These are phyloP conservation scores for Fagopyrum esculentum DNA, from an alignment of 148 eudicot species.

Conservation along the genomic window DNA sequence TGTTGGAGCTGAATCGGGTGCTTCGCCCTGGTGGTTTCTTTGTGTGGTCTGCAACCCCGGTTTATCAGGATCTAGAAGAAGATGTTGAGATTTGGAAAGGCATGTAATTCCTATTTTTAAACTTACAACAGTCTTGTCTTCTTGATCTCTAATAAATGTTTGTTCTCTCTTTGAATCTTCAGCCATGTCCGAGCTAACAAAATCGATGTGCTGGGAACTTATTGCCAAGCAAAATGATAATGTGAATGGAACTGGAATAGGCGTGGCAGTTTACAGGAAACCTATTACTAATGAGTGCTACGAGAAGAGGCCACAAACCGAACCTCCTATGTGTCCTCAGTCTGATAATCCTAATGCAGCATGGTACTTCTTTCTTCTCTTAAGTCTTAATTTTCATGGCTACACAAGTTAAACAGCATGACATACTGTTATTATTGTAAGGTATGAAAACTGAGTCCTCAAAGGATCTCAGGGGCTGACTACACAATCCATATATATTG, in stretches of 20 bases:
- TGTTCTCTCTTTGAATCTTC: constrained; percentile 10
- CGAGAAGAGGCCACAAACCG: constrained; percentile 25
- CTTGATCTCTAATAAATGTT: background rate
- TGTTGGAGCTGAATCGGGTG: constrained; percentile 62
- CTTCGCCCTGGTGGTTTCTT: constrained; percentile 69
- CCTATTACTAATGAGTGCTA: constrained; percentile 40
- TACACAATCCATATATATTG: too few relatives aligned
- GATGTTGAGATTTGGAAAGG: constrained; percentile 62
- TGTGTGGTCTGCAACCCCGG: constrained; percentile 78
- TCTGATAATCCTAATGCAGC: constrained; percentile 41
- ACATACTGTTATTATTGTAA: background rate
- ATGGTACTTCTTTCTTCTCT: constrained; percentile 21
- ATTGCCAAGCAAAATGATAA: constrained; percentile 23
- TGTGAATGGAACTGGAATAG: constrained; percentile 27
- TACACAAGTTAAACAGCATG: background rate
- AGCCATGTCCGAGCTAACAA: constrained; percentile 35
- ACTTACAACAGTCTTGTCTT: background rate
- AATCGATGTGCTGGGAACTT: constrained; percentile 46
- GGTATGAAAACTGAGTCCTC: background rate
- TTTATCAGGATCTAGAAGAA: constrained; percentile 49
- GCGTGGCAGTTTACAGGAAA: constrained; percentile 29
- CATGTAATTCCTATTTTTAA: constrained; percentile 5
- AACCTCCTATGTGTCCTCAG: constrained; percentile 28
- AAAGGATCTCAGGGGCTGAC: too few relatives aligned
- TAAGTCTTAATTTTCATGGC: background rate